Base-by-base conservation (phyloP, 2,329 filamentous ascomycete genomes). In the Penicillium expansum region DNA sequence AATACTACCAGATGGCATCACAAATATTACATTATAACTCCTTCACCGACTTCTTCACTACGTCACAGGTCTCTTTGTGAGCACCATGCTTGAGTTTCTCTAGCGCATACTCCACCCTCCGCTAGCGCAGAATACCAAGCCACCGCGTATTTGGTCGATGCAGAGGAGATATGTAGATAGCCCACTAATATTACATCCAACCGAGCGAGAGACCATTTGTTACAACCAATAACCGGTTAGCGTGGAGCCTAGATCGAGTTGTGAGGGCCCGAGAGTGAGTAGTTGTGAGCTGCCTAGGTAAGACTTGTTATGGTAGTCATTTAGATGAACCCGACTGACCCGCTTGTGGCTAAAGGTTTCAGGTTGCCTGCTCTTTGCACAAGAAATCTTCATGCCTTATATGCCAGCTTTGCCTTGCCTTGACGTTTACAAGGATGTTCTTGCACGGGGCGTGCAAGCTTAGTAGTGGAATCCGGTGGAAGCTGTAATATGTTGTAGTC, bases 101-200 rank as follows among this genome's bases (percentile, higher is more conserved):
- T 70, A 81, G 81, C 2, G 85, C 84, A 1, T 79, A 80, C 57
- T 83, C 79, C 37, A 90, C 84, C 85, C 86, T 5, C 86, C 50
- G 74, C 71, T 55, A 72, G 79, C 1, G 85, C 87, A 33, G 83
- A 83, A 62, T 81, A 84, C 32, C n/a, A n/a, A n/a, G n/a, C n/a
- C n/a, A n/a, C n/a, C n/a, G n/a, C n/a, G n/a, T n/a, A n/a, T n/a
- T n/a, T n/a, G n/a, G n/a, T n/a, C n/a, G n/a, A n/a, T n/a, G n/a
- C n/a, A n/a, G n/a, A n/a, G n/a, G n/a, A n/a, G n/a, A n/a, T n/a
- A n/a, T 29, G 5, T 18, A 18, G 27, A 43, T 10, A n/a, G 3
- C 30, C 24, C 30, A 24, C 14, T 9, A 8, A 3, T 24, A 16
- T 14, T 30, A 29, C n/a, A 18, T 27, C 3, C 13, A 7, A 18